Conservation (phyloP, 75 land plant genomes). For the Pinus albicaulis region DNA sequence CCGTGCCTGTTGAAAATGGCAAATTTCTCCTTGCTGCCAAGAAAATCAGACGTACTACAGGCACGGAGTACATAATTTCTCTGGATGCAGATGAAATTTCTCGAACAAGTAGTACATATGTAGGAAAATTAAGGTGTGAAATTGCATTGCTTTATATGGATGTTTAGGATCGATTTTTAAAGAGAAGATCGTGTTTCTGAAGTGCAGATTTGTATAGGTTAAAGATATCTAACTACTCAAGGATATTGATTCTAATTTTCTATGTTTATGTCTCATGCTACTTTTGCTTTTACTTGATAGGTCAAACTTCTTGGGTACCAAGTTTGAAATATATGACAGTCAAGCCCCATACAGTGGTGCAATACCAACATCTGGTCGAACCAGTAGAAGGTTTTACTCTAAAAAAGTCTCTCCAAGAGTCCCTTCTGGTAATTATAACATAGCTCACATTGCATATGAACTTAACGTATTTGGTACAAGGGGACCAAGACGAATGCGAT, state of each 20-base stretch:
- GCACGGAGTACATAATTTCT: conserved; percentile 63
- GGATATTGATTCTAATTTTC: background rate
- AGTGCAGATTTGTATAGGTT: too few relatives aligned
- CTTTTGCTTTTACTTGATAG: conserved; percentile 16
- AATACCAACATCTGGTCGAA: conserved; percentile 29
- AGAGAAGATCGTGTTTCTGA: too few relatives aligned
- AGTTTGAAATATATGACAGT: conserved; percentile 68
- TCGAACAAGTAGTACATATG: conserved; percentile 37
- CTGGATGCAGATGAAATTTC: conserved; percentile 57
- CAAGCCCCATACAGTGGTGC: conserved; percentile 37
- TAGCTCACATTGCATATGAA: conserved; percentile 81
- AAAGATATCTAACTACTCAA: too few relatives aligned
- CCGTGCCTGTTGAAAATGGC: conserved; percentile 36
- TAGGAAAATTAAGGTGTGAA: conserved; percentile 64
- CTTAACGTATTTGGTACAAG: conserved; percentile 66
- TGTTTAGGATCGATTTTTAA: too few relatives aligned
- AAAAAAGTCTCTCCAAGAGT: conserved; percentile 75
- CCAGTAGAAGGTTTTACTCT: conserved; percentile 68
- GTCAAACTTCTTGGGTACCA: conserved; percentile 76
- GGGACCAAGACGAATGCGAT: conserved; percentile 49
- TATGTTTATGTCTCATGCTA: background rate
- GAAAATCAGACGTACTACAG: conserved; percentile 43
- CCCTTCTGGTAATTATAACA: conserved; percentile 59
- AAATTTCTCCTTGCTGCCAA: conserved; percentile 65
- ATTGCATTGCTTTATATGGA: background rate